phyloP scores from a whole-genome alignment of 768 basidiomycete species.

The Xerocomellus amylosporus region DNA sequence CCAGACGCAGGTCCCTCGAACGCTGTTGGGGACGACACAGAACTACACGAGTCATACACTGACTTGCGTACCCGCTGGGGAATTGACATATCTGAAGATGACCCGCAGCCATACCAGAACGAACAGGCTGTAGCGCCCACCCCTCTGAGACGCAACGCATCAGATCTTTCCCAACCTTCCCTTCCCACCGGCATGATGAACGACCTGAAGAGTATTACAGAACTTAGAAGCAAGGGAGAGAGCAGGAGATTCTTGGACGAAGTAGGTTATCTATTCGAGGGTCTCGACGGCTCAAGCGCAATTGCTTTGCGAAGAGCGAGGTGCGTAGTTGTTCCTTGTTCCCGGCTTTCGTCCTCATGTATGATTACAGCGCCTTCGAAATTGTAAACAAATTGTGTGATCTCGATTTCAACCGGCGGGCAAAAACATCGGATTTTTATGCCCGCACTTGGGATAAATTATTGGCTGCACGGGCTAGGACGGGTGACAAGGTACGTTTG shows the following conservation, averaged over 20 bases:
- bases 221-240: conserved; percentile 78
- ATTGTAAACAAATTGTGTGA: conserved; percentile 73
- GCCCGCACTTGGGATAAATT: conserved; percentile 67
- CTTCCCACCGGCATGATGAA: conserved; percentile 65
- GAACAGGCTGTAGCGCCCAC: neutral
- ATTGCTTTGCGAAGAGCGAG: conserved; percentile 65
- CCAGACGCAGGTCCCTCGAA: conserved; percentile 26
- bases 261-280: conserved; percentile 82
- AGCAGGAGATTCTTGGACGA: conserved; percentile 78
- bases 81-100: conserved; percentile 76
- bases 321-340: conserved; percentile 33
- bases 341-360: neutral
- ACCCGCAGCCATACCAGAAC: conserved; percentile 41
- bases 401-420: conserved; percentile 71
- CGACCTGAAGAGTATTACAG: conserved; percentile 75
- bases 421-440: conserved; percentile 74
- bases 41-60: conserved; percentile 68
- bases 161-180: conserved; percentile 36
- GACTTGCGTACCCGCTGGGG: conserved; percentile 78
- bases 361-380: conserved; percentile 60
- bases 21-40: conserved; percentile 47
- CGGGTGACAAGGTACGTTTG: conserved; percentile 54
- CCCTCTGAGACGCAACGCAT: conserved; percentile 24
- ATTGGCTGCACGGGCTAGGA: conserved; percentile 53
- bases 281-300: conserved; percentile 53